These are phyloP conservation scores for Sanghuangporus weigelae DNA, from an alignment of 1,284 basidiomycete genomes.

Conservation along the genomic window DNA sequence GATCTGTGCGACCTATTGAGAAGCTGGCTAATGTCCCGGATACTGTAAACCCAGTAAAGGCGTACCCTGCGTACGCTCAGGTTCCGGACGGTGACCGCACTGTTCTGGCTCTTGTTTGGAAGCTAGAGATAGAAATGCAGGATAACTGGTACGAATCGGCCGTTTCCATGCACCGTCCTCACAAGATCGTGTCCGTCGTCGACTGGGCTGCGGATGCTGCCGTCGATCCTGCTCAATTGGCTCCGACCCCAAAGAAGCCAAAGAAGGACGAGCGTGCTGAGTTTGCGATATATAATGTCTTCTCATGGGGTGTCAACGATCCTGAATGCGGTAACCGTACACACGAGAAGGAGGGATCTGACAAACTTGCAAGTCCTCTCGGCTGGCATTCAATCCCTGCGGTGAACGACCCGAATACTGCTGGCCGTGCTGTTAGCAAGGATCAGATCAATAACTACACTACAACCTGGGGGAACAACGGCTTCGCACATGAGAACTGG, in stretches of 20 bases:
- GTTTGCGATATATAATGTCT: constrained; percentile 62
- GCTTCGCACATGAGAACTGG: constrained; percentile 88
- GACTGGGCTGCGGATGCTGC: constrained; percentile 78
- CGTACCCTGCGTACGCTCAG: constrained; percentile 65
- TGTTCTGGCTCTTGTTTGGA: constrained; percentile 65
- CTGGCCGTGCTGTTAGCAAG: constrained; percentile 24
- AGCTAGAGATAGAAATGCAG: constrained; percentile 82
- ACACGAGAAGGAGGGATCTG: constrained; percentile 57
- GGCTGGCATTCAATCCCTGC: constrained; percentile 83
- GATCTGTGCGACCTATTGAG: constrained; percentile 32
- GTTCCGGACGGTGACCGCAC: constrained; percentile 49
- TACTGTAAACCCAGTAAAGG: constrained; percentile 68
- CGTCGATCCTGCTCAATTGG: constrained; percentile 32
- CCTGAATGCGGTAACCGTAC: constrained; percentile 57
- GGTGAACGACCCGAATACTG: constrained; percentile 46
- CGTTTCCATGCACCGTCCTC: constrained; percentile 56
- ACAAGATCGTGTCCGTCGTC: constrained; percentile 71
- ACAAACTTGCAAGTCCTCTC: constrained; percentile 71
- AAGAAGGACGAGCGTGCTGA: constrained; percentile 29
- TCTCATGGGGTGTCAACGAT: constrained; percentile 72
- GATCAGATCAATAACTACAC: constrained; percentile 58
- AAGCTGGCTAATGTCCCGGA: constrained; percentile 60
- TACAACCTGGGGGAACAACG: constrained; percentile 89
- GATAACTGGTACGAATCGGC: constrained; percentile 83
- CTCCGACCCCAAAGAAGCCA: constrained; percentile 27